Conservation (phyloP, 2,329 filamentous ascomycete species). For the Pleoardoris graminearum region DNA sequence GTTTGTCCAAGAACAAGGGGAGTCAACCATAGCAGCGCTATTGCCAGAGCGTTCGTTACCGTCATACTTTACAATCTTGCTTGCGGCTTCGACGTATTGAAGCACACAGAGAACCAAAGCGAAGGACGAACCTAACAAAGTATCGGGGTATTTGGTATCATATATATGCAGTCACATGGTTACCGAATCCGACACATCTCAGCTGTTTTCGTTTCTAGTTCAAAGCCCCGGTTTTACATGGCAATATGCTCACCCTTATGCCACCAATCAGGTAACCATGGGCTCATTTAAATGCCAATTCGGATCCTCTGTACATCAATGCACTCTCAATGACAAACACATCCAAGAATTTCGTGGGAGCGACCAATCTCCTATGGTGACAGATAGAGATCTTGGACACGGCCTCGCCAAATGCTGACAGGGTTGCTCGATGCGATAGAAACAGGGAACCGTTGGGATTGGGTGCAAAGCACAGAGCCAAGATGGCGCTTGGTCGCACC, state of each 20-base stretch:
- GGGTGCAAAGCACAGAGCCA: background rate
- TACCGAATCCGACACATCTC: background rate
- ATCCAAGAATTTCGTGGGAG: background rate
- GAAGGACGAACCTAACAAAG: no score
- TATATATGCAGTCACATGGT: no score
- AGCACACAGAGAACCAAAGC: background rate
- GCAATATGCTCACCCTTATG: background rate
- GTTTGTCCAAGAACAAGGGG: constrained; percentile 11
- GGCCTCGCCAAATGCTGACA: constrained; percentile 4
- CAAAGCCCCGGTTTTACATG: constrained; percentile 1
- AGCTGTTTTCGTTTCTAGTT: background rate
- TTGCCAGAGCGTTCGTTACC: background rate
- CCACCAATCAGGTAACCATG: background rate
- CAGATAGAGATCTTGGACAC: background rate
- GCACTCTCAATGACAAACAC: background rate
- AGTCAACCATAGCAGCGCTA: background rate
- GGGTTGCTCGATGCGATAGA: background rate
- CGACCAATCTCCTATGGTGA: background rate
- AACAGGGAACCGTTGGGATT: background rate
- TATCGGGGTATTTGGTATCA: no score
- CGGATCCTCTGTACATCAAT: background rate
- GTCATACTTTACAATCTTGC: background rate
- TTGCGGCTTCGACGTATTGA: background rate
- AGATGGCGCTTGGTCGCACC: background rate
- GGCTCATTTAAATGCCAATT: background rate